Conservation (phyloP, 1,284 basidiomycete species). For the Naganishia sp. region DNA sequence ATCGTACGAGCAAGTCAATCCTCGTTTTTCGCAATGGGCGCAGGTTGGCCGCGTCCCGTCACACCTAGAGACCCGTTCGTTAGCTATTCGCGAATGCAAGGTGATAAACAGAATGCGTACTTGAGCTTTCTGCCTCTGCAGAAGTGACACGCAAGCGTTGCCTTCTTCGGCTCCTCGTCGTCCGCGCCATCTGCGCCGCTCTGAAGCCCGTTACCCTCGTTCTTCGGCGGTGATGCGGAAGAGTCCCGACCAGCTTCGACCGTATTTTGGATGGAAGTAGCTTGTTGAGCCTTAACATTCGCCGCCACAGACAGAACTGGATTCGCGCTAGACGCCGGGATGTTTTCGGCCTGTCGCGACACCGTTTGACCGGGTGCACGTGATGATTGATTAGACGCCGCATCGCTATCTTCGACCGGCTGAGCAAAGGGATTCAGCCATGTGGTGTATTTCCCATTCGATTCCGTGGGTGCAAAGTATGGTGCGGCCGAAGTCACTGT, state of each 20-base stretch:
- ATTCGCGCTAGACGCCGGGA: neutral
- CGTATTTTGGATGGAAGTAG: neutral
- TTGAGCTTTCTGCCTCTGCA: slow-evolving; percentile 54
- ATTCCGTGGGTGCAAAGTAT: neutral
- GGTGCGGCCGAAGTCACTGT: neutral
- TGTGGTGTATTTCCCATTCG: neutral
- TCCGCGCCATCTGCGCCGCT: slow-evolving; percentile 10
- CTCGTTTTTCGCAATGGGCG: slow-evolving; percentile 51
- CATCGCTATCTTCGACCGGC: slow-evolving; percentile 14
- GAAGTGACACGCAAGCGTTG: slow-evolving; percentile 54
- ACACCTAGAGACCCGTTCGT: slow-evolving; percentile 41
- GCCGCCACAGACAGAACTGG: neutral
- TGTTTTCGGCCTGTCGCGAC: neutral
- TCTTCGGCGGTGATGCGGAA: neutral
- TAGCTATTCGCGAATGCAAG: neutral
- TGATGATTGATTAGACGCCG: neutral
- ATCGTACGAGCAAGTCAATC: slow-evolving; percentile 52
- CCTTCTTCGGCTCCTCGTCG: slow-evolving; percentile 40
- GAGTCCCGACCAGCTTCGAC: too few relatives aligned
- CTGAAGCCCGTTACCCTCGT: neutral
- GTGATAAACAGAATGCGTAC: slow-evolving; percentile 40
- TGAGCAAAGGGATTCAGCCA: slow-evolving; percentile 15
- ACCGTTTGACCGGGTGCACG: slow-evolving; percentile 4
- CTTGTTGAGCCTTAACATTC: neutral
- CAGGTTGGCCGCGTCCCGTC: slow-evolving; percentile 52